Conservation (phyloP, 306 rosid species). For the Castanea mollissima region DNA sequence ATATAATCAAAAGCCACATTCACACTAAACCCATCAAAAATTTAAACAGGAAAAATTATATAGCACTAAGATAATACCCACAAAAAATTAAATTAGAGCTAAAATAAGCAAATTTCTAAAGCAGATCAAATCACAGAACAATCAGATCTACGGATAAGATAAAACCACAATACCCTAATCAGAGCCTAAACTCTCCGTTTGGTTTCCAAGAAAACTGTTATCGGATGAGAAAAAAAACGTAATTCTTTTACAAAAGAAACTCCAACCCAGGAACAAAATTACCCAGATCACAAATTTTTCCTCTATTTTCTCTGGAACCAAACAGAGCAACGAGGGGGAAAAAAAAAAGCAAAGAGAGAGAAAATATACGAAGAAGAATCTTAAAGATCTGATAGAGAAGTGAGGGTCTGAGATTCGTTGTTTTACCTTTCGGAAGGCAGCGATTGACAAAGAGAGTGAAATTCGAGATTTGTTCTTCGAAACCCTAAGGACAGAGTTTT, state of each 20-base stretch:
- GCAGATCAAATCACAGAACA: neutral
- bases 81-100: neutral
- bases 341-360: neutral
- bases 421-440: conserved; percentile 36
- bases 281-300: conserved; percentile 32
- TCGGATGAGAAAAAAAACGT: neutral
- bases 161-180: conserved; percentile 7
- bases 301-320: neutral
- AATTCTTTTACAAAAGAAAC: neutral
- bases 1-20: neutral
- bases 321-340: neutral
- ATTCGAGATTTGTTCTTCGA: conserved; percentile 12
- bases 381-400: neutral
- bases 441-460: neutral
- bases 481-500: conserved; percentile 40
- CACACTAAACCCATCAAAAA: neutral
- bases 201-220: neutral
- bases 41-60: neutral
- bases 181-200: neutral
- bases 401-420: neutral
- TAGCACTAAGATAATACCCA: neutral
- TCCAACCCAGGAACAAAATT: neutral
- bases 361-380: neutral
- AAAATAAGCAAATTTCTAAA: conserved; percentile 5
- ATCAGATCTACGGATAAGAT: conserved; percentile 34